Evolutionary conservation across 495 filamentous ascomycete genomes (phyloP).

Genomic region (Lepidopterella palustris): DNA sequence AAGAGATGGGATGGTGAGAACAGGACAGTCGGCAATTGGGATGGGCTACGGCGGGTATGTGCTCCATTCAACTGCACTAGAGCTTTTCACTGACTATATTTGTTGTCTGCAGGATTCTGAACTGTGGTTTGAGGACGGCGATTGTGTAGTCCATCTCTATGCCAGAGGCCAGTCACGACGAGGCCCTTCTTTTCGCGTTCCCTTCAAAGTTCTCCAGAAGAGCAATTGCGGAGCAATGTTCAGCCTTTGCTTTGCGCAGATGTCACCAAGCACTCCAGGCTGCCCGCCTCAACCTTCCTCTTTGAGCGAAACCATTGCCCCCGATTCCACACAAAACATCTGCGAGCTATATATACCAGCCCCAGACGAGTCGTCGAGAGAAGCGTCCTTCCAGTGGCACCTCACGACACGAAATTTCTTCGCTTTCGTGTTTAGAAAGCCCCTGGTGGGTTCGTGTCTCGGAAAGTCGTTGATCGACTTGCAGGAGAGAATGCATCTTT

Average conservation of each 20-base stretch:
- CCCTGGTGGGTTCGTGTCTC: constrained; percentile 54
- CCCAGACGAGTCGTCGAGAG: constrained; percentile 43
- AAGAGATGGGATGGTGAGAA: constrained; percentile 53
- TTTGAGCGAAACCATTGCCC: constrained; percentile 10
- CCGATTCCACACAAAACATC: constrained; percentile 18
- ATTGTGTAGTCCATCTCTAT: constrained; percentile 59
- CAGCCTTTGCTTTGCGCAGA: constrained; percentile 41
- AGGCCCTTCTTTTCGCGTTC: constrained; percentile 55
- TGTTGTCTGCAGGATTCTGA: constrained; percentile 49
- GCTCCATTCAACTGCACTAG: not conserved
- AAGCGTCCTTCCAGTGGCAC: constrained; percentile 51
- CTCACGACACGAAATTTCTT: constrained; percentile 63
- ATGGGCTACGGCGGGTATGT: constrained; percentile 48
- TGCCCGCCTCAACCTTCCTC: constrained; percentile 12
- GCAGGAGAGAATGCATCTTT: constrained; percentile 51
- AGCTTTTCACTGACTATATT: not conserved
- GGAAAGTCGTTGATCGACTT: constrained; percentile 52
- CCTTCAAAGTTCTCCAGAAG: constrained; percentile 45
- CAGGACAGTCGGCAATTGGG: constrained; percentile 45
- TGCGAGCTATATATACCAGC: constrained; percentile 59
- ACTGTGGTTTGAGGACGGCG: constrained; percentile 55
- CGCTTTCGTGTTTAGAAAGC: constrained; percentile 54
- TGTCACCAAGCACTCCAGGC: constrained; percentile 19
- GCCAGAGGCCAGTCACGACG: constrained; percentile 51
- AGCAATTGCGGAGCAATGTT: constrained; percentile 48